Evolutionary conservation across 768 basidiomycete genomes (phyloP).

Genomic region (Lactifluus piperatus): DNA sequence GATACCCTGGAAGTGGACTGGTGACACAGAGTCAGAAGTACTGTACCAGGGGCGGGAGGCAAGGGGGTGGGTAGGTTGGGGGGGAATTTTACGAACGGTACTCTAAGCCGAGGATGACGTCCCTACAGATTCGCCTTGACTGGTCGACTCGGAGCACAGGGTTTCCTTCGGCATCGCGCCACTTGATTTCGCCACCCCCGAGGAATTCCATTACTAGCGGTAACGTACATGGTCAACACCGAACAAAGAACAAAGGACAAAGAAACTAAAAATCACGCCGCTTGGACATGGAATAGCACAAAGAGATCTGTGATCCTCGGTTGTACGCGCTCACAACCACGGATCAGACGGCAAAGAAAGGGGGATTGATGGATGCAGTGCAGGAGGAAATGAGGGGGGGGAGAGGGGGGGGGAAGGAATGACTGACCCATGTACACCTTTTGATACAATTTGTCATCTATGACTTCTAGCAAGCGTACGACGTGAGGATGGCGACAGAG

Average conservation of each 20-base stretch:
- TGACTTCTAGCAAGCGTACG: slow-evolving; percentile 85
- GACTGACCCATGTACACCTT: slow-evolving; percentile 90
- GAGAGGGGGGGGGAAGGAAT: not conserved
- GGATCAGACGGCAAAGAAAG: not conserved
- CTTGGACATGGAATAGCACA: not conserved
- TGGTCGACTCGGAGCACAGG: slow-evolving; percentile 82
- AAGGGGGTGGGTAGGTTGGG: not conserved
- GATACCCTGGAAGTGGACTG: slow-evolving; percentile 96
- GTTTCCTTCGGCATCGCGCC: slow-evolving; percentile 54
- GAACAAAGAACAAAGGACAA: not conserved
- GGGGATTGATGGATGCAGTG: not conserved
- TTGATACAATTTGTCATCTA: slow-evolving; percentile 82
- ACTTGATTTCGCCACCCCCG: slow-evolving; percentile 89
- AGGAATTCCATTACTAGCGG: slow-evolving; percentile 89
- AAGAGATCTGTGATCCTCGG: not conserved
- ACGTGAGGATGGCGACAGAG: slow-evolving; percentile 87
- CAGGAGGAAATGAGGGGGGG: not conserved
- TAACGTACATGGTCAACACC: slow-evolving; percentile 4
- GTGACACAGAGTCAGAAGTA: not conserved
- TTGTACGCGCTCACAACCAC: not conserved
- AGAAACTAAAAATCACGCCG: not conserved
- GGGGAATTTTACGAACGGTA: slow-evolving; percentile 83
- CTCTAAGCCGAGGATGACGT: slow-evolving; percentile 89
- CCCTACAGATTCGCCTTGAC: slow-evolving; percentile 80
- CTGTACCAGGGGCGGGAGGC: slow-evolving; percentile 5